phyloP scores from a whole-genome alignment of 2,329 filamentous ascomycete species.

The Alternaria dauci region DNA sequence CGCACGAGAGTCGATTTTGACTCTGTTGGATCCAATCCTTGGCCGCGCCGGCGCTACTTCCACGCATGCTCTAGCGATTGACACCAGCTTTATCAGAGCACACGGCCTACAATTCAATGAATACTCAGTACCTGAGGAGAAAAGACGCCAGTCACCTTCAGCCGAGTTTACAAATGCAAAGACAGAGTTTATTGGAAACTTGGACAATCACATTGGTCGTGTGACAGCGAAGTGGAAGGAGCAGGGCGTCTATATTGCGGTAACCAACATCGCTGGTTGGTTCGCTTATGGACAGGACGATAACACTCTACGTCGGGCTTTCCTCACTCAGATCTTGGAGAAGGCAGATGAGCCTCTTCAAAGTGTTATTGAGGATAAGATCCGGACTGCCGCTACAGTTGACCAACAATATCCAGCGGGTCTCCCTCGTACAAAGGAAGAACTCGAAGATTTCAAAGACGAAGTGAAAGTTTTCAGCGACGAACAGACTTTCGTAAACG shows the following conservation, averaged over 20 bases:
- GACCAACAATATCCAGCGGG: too few relatives aligned
- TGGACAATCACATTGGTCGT: conserved; percentile 67
- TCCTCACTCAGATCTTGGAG: too few relatives aligned
- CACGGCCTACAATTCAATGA: conserved; percentile 71
- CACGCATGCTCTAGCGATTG: conserved; percentile 56
- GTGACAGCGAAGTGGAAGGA: conserved; percentile 64
- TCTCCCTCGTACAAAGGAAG: too few relatives aligned
- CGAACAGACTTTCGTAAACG: too few relatives aligned
- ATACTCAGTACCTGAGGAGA: too few relatives aligned
- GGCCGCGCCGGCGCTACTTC: conserved; percentile 42
- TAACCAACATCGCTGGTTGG: conserved; percentile 64
- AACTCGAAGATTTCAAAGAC: too few relatives aligned
- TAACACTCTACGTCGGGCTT: conserved; percentile 47
- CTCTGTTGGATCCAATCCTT: conserved; percentile 67
- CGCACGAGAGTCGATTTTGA: conserved; percentile 74
- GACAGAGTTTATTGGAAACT: conserved; percentile 60
- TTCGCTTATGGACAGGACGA: conserved; percentile 63
- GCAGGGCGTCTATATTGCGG: conserved; percentile 65
- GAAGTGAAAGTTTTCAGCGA: too few relatives aligned
- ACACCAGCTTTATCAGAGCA: conserved; percentile 68
- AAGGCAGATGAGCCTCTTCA: conserved; percentile 16
- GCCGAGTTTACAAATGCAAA: too few relatives aligned
- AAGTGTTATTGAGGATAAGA: conserved; percentile 10
- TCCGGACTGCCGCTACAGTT: conserved; percentile 22
- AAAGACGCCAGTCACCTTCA: too few relatives aligned